Evolutionary conservation across 176 grass and related monocot species (phyloP).

Genomic region (Triticum turgidum): DNA sequence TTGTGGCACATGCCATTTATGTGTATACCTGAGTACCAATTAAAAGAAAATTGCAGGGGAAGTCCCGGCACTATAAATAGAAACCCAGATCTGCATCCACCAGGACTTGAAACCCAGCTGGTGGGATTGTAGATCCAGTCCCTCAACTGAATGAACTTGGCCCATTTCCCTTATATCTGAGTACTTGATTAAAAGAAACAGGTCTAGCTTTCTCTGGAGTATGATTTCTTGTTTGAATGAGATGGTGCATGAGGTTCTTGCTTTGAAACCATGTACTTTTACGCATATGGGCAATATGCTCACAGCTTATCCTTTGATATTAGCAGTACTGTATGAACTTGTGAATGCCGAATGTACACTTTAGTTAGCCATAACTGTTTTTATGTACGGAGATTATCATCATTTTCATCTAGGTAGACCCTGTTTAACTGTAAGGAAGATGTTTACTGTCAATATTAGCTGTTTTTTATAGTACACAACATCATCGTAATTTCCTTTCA

Average conservation of each 20-base stretch:
- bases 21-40: no score
- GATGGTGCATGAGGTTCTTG: background rate
- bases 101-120: background rate
- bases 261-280: constrained; percentile 1
- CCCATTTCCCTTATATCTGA: background rate
- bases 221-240: background rate
- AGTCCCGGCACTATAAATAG: background rate
- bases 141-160: background rate
- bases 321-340: background rate
- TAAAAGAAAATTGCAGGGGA: background rate
- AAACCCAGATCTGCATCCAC: background rate
- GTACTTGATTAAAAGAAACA: background rate
- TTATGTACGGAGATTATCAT: background rate
- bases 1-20: background rate
- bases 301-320: background rate
- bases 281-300: background rate
- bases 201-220: background rate
- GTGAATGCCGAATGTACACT: background rate
- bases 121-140: background rate
- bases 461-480: background rate
- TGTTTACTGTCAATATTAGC: background rate
- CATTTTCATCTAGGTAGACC: background rate
- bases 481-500: background rate
- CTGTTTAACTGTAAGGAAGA: background rate
- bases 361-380: background rate